A percentile compares a stretch with the other conserved stretches of the same genome.
phyloP scores from a whole-genome alignment of 345 rosid species.

The Firmiana major region DNA sequence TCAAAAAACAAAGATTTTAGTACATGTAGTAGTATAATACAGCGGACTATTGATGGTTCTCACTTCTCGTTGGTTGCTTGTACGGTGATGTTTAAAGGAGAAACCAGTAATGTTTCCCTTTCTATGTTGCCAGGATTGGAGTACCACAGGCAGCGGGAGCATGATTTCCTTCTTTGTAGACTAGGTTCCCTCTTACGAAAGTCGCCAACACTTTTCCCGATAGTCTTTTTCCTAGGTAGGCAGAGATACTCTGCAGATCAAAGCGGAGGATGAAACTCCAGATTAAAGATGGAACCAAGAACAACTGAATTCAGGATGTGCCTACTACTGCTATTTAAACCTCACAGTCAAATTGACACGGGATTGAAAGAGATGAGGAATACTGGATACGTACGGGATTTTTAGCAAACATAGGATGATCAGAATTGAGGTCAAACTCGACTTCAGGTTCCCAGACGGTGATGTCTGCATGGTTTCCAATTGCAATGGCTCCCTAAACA shows the following conservation, averaged over 20 bases:
- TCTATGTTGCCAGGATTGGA: constrained; percentile 50
- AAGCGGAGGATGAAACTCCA: background rate
- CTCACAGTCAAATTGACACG: no score
- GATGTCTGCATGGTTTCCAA: constrained; percentile 81
- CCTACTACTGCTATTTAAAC: no score
- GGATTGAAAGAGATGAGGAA: background rate
- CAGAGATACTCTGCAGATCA: constrained; percentile 62
- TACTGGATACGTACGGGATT: constrained; percentile 53
- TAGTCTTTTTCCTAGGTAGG: constrained; percentile 72
- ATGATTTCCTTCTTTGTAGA: constrained; percentile 70
- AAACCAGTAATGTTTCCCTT: background rate
- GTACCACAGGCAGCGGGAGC: constrained; percentile 80
- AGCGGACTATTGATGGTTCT: no score
- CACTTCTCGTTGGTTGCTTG: background rate
- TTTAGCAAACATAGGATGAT: constrained; percentile 62
- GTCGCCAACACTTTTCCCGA: constrained; percentile 81
- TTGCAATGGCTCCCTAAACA: constrained; percentile 63
- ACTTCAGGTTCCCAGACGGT: constrained; percentile 78
- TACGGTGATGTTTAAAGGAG: background rate
- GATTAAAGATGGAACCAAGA: background rate
- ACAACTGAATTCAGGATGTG: background rate
- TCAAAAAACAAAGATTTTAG: no score
- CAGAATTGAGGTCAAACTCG: constrained; percentile 57
- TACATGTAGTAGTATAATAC: no score
- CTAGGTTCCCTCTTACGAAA: constrained; percentile 87